phyloP scores from a whole-genome alignment of 352 stramenopile genomes.

The Phytophthora citrophthora region DNA sequence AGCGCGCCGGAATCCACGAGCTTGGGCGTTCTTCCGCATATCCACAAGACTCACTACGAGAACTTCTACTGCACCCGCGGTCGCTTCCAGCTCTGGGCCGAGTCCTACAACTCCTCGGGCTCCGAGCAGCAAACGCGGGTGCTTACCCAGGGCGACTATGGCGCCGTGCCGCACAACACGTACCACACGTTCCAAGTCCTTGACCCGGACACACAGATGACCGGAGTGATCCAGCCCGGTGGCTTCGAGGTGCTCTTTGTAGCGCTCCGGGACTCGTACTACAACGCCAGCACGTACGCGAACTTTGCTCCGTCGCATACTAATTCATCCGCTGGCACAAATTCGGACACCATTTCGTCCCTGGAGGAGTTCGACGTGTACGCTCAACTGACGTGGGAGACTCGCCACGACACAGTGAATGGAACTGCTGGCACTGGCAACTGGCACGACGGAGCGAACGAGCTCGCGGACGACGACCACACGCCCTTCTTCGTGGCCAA shows the following conservation, averaged over 20 bases:
- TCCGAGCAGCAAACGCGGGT: slow-evolving; percentile 51
- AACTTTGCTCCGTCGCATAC: slow-evolving; percentile 46
- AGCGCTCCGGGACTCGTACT: slow-evolving; percentile 45
- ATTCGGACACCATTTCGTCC: slow-evolving; percentile 43
- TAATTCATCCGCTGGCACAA: slow-evolving; percentile 38
- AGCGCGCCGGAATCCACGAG: slow-evolving; percentile 53
- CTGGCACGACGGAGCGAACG: slow-evolving; percentile 61
- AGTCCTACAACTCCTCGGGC: slow-evolving; percentile 32
- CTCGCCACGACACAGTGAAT: slow-evolving; percentile 49
- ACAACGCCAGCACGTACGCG: slow-evolving; percentile 52
- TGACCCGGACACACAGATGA: slow-evolving; percentile 65
- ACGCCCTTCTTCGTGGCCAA: slow-evolving; percentile 65
- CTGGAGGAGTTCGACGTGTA: slow-evolving; percentile 59
- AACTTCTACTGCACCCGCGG: slow-evolving; percentile 67
- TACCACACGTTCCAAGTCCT: slow-evolving; percentile 65
- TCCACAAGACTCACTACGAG: slow-evolving; percentile 66
- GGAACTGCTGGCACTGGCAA: slow-evolving; percentile 49
- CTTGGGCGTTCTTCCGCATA: slow-evolving; percentile 56
- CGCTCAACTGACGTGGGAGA: slow-evolving; percentile 45
- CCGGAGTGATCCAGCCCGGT: slow-evolving; percentile 58
- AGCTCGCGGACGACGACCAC: slow-evolving; percentile 43
- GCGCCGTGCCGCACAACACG: slow-evolving; percentile 61
- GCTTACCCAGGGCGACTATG: slow-evolving; percentile 60
- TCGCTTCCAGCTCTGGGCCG: slow-evolving; percentile 56
- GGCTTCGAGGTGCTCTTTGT: slow-evolving; percentile 64